A percentile compares a stretch with the other conserved stretches of the same genome.
phyloP scores from a whole-genome alignment of 805 yeast genomes.

The Wickerhamiella brachini region DNA sequence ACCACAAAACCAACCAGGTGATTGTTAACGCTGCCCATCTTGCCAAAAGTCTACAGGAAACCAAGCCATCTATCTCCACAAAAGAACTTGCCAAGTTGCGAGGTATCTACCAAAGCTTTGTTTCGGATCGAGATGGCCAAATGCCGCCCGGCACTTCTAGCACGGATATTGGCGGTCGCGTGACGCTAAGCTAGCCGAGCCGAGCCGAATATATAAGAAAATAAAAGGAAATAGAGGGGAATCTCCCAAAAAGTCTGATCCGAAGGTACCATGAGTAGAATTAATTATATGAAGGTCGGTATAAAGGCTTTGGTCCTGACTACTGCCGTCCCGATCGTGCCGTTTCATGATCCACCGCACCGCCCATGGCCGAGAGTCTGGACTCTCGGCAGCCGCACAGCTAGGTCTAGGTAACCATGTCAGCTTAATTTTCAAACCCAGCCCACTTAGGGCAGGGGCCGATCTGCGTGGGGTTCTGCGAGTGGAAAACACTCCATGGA shows the following conservation, averaged over 20 bases:
- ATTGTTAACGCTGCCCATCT: conserved; percentile 42
- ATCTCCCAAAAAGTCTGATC: too few species aligned
- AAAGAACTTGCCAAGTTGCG: conserved; percentile 53
- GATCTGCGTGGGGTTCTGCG: not conserved
- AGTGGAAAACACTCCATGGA: not conserved
- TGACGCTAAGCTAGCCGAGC: conserved; percentile 50
- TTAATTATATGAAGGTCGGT: too few species aligned
- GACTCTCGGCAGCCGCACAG: too few species aligned
- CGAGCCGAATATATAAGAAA: too few species aligned
- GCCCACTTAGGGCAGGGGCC: not conserved
- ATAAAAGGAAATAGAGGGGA: too few species aligned
- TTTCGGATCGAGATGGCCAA: conserved; percentile 66
- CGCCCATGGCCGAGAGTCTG: too few species aligned
- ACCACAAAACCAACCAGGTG: conserved; percentile 24
- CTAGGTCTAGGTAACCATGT: too few species aligned
- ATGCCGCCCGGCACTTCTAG: conserved; percentile 80
- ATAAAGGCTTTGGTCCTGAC: too few species aligned
- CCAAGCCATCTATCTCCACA: conserved; percentile 78
- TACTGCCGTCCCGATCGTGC: too few species aligned
- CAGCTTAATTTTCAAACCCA: too few species aligned
- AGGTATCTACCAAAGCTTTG: conserved; percentile 56
- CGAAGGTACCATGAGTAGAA: too few species aligned
- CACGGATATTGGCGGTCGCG: conserved; percentile 70
- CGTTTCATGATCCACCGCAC: too few species aligned
- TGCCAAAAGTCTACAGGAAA: conserved; percentile 48